phyloP scores from a whole-genome alignment of 768 basidiomycete species.

The Auriscalpium vulgare region DNA sequence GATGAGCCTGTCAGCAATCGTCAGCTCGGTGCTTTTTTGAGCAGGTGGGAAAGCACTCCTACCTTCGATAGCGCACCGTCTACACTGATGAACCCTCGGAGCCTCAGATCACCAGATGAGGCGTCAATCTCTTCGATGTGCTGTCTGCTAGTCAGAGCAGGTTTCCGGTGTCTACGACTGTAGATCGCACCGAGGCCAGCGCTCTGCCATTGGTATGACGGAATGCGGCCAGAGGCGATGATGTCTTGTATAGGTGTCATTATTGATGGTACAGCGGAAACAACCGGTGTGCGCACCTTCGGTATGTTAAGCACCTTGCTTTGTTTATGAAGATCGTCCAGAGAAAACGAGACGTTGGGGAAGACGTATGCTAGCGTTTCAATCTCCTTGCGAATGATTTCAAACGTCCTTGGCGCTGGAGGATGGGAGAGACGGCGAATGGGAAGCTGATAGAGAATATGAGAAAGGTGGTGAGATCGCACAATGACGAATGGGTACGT shows the following conservation, averaged over 20 bases:
- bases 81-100: conserved; percentile 82
- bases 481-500: conserved; percentile 39
- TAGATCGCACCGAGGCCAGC: conserved; percentile 49
- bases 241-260: conserved; percentile 36
- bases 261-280: background rate
- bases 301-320: conserved; percentile 52
- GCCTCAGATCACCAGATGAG: conserved; percentile 38
- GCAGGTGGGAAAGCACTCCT: conserved; percentile 12
- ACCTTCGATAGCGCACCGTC: conserved; percentile 72
- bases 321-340: conserved; percentile 49
- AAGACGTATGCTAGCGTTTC: conserved; percentile 70
- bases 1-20: conserved; percentile 49
- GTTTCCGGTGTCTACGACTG: background rate
- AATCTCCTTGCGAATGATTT: conserved; percentile 61
- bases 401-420: conserved; percentile 48
- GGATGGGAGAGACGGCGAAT: conserved; percentile 72
- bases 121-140: conserved; percentile 59
- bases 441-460: conserved; percentile 48
- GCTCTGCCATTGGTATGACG: conserved; percentile 67
- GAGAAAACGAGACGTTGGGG: conserved; percentile 57
- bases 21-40: conserved; percentile 15
- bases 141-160: conserved; percentile 29
- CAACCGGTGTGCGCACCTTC: conserved; percentile 39
- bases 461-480: background rate
- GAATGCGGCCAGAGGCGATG: conserved; percentile 59